Percentiles rank a stretch among this genome's conserved stretches.
phyloP scores from a whole-genome alignment of 208 protist species.

The Trypanosoma cruzi region DNA sequence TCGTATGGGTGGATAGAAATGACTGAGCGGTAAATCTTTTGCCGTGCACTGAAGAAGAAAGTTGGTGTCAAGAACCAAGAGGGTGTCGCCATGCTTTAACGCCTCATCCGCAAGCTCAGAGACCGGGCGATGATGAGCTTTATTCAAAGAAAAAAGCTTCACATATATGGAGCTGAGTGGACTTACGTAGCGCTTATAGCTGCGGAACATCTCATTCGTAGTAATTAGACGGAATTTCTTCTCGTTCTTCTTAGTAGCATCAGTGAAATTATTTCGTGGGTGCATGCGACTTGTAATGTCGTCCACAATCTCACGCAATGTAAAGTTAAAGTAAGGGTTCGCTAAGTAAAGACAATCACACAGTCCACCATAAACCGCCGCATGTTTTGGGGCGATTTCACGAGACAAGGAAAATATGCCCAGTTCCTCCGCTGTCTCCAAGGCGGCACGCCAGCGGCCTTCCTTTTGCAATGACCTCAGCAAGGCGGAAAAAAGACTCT shows the following conservation, averaged over 20 bases:
- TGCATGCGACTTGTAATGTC: slow-evolving; percentile 56
- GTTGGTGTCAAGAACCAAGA: slow-evolving; percentile 86
- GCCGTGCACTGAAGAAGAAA: slow-evolving; percentile 78
- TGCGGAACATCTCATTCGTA: slow-evolving; percentile 49
- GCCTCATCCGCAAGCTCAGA: slow-evolving; percentile 38
- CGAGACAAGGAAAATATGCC: slow-evolving; percentile 57
- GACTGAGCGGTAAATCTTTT: slow-evolving; percentile 70
- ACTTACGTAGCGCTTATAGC: slow-evolving; percentile 42
- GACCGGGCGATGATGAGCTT: slow-evolving; percentile 51
- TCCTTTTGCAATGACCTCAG: slow-evolving; percentile 46
- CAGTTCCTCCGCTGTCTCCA: slow-evolving; percentile 48
- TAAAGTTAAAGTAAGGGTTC: slow-evolving; percentile 56
- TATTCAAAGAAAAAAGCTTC: slow-evolving; percentile 48
- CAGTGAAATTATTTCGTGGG: slow-evolving; percentile 29
- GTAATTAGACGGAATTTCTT: slow-evolving; percentile 59
- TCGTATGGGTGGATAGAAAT: slow-evolving; percentile 65
- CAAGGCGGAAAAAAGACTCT: slow-evolving; percentile 57
- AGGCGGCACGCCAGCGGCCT: slow-evolving; percentile 51
- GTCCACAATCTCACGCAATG: slow-evolving; percentile 53
- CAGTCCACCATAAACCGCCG: slow-evolving; percentile 43
- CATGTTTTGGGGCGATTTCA: slow-evolving; percentile 28
- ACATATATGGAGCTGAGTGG: slow-evolving; percentile 50
- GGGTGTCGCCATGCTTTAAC: slow-evolving; percentile 29
- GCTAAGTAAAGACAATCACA: slow-evolving; percentile 70
- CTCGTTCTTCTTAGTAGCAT: slow-evolving; percentile 1